Conservation (phyloP, 2,329 filamentous ascomycete genomes). For the Aspergillus sp. region DNA sequence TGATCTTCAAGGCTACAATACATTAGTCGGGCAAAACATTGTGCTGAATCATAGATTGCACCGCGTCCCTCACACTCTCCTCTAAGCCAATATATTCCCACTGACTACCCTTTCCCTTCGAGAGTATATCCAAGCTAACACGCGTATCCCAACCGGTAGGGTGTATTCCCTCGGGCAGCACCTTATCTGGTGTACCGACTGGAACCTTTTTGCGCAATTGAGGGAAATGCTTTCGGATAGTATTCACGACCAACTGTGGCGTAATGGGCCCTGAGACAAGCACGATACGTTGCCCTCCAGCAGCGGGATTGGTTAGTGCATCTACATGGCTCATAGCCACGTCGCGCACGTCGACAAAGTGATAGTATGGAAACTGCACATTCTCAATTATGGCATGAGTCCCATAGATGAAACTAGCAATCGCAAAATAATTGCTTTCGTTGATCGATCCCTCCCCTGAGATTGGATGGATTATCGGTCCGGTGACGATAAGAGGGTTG, state of each 20-base stretch:
- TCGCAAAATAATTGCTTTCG: conserved; percentile 25
- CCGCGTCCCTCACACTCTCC: conserved; percentile 28
- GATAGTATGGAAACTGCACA: conserved; percentile 20
- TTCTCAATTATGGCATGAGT: conserved; percentile 20
- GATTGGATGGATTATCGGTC: conserved; percentile 25
- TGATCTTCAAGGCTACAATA: neutral
- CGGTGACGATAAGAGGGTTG: conserved; percentile 25
- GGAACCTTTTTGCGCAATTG: conserved; percentile 54
- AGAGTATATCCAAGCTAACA: conserved; percentile 16
- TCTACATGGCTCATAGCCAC: conserved; percentile 16
- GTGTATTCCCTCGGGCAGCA: conserved; percentile 23
- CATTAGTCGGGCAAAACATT: neutral
- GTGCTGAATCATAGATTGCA: conserved; percentile 20
- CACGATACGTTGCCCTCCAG: conserved; percentile 48
- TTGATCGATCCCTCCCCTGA: conserved; percentile 21
- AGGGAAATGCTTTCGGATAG: conserved; percentile 53
- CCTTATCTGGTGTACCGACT: conserved; percentile 36
- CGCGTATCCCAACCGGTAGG: conserved; percentile 25
- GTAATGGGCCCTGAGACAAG: conserved; percentile 51
- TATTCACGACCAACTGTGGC: conserved; percentile 49
- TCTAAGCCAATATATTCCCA: conserved; percentile 30
- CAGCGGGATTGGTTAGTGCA: conserved; percentile 9
- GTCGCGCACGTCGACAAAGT: conserved; percentile 20
- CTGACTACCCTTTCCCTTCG: conserved; percentile 18
- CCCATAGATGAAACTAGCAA: conserved; percentile 26